Evolutionary conservation across 495 filamentous ascomycete genomes (phyloP).

Genomic region (Hypoxylon rickii): DNA sequence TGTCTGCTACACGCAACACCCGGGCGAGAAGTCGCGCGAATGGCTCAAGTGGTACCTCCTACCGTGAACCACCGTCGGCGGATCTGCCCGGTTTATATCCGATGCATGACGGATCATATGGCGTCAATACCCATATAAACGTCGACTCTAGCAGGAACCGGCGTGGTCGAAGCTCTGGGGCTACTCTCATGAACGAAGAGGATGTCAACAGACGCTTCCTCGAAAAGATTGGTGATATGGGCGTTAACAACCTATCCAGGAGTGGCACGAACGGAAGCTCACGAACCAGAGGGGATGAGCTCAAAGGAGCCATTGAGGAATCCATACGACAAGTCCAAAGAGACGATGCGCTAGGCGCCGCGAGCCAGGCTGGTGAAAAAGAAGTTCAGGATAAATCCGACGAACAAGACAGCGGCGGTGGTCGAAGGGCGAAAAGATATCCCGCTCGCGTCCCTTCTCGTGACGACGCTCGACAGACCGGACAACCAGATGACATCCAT

Average conservation of each 20-base stretch:
- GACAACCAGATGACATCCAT: no score
- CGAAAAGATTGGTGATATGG: no score
- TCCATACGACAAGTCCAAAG: conserved; percentile 10
- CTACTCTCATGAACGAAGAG: conserved; percentile 18
- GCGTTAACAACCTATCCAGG: no score
- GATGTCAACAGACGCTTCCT: conserved; percentile 28
- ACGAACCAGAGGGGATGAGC: conserved; percentile 26
- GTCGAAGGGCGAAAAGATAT: no score
- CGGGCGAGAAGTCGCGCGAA: conserved; percentile 31
- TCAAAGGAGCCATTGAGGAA: conserved; percentile 23
- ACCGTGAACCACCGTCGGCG: conserved; percentile 17
- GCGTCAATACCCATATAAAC: conserved; percentile 35
- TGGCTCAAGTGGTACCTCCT: conserved; percentile 6
- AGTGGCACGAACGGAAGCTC: conserved; percentile 6
- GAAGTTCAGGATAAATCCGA: conserved; percentile 5
- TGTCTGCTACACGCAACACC: conserved; percentile 38
- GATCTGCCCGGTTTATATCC: conserved; percentile 35
- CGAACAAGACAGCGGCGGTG: background rate
- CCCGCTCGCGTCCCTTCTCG: no score
- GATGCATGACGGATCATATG: conserved; percentile 38
- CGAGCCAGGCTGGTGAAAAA: conserved; percentile 20
- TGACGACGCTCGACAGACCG: no score
- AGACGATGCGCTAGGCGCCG: background rate
- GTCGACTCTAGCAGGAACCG: conserved; percentile 10
- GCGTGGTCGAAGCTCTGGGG: conserved; percentile 11